Evolutionary conservation across 768 basidiomycete species (phyloP), one percentile per base, ranked within the genome.

Genomic region (Suillus hirtellus): DNA sequence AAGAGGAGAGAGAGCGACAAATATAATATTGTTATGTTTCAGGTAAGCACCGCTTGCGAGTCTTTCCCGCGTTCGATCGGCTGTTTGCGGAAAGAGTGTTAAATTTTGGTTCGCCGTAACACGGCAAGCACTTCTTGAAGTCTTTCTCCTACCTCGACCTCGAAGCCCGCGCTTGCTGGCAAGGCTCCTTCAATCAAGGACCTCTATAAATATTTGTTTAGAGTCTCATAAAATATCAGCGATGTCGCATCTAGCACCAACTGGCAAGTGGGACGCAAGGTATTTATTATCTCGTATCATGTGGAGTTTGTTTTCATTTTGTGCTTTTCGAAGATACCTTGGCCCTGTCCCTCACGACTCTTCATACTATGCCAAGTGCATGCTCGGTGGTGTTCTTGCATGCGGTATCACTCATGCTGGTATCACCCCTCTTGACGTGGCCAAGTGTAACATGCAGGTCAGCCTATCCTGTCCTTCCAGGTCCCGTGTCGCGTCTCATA

Each of bases 361-460:
- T 63, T 79, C 79, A 60, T 93, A 93, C 83, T 93, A 93, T 76
- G 76, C 87, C 75, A 93, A 94, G 78, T 91, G 89, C 76, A 88
- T 93, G 86, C 85, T 95, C 69, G 93, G 92, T 72, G 93, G 93
- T 85, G 82, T 82, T 60, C 83, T 95, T 67, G 93, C 93, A 24
- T 95, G 93, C 69, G 93, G 93, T 79, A 24, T 92, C 73, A 95
- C 93, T 66, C 93, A 95, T 73, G 92, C 91, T 17, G 91, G 89
- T 70, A 89, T 93, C 76, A 93, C 92, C 7, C 92, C 92, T 42
- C 86, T 93, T 64, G 92, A 93, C 79, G 92, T 93, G 63, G 89
- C 89, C 68, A 93, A 93, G 80, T 93, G 92, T 77, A 93, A 93
- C 82, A 93, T 93, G 89, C 92, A 93, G 89, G 91, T 86, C 47